Percentiles rank a stretch among this genome's conserved stretches.
These are phyloP conservation scores for Piper betle DNA, from an alignment of 164 flowering plant species.

Conservation along the genomic window DNA sequence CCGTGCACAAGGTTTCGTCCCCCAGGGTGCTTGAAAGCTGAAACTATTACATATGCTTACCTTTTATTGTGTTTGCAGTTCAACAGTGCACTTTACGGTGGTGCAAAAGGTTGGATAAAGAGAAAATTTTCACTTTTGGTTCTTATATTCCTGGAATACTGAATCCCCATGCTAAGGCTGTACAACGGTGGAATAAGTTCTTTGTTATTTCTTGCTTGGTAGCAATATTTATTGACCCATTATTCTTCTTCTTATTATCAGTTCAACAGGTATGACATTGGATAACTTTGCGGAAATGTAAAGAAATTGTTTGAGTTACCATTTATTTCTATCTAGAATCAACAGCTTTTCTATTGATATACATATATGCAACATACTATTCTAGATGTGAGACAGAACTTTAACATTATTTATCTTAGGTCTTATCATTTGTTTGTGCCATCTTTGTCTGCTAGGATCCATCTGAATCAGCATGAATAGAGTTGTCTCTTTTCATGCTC, in stretches of 20 bases:
- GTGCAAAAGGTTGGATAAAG: constrained; percentile 72
- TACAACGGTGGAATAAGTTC: constrained; percentile 79
- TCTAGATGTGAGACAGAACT: no score
- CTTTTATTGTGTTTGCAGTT: constrained; percentile 31
- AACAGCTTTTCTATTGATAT: no score
- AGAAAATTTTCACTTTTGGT: constrained; percentile 29
- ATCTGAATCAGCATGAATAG: background rate
- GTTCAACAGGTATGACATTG: constrained; percentile 25
- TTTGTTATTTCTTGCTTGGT: constrained; percentile 75
- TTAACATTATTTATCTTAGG: background rate
- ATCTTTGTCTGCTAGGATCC: background rate
- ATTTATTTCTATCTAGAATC: no score
- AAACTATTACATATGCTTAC: background rate
- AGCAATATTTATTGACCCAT: constrained; percentile 76
- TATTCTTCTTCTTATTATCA: constrained; percentile 66
- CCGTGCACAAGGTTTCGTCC: background rate
- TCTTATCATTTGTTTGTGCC: background rate
- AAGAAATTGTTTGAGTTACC: no score
- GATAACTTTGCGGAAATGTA: background rate
- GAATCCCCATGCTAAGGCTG: constrained; percentile 71
- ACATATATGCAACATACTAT: no score
- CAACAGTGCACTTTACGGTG: constrained; percentile 59
- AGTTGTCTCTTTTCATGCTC: no score
- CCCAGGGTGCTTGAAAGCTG: background rate
- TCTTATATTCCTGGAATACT: constrained; percentile 53